Conservation (phyloP, 257 asterid genomes). For the Agastache rugosa region DNA sequence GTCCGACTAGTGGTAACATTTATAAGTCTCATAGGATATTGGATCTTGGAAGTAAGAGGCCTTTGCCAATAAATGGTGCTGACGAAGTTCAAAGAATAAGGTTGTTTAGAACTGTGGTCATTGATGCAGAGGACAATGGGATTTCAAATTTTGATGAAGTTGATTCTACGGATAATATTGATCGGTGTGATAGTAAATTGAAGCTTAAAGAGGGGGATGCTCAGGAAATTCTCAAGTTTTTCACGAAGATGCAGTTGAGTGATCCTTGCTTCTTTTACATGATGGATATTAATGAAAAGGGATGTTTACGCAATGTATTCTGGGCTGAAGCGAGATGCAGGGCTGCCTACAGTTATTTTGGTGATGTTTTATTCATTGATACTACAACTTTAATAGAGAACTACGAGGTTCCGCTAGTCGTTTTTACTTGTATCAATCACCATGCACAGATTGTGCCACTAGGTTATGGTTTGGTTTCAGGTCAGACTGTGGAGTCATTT, state of each 20-base stretch:
- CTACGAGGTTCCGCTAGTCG: constrained; percentile 59
- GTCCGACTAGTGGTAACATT: constrained; percentile 44
- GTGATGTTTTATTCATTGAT: constrained; percentile 52
- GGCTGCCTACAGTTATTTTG: constrained; percentile 58
- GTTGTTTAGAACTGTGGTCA: constrained; percentile 58
- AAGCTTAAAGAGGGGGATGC: constrained; percentile 59
- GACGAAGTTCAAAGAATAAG: constrained; percentile 48
- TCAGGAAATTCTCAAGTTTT: constrained; percentile 50
- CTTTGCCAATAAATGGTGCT: constrained; percentile 46
- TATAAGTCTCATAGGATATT: constrained; percentile 54
- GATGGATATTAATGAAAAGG: constrained; percentile 64
- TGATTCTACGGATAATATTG: constrained; percentile 33
- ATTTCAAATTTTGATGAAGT: constrained; percentile 38
- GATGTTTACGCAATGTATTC: constrained; percentile 57
- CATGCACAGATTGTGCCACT: constrained; percentile 56
- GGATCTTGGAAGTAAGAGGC: constrained; percentile 57
- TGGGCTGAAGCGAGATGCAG: constrained; percentile 62
- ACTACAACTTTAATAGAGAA: constrained; percentile 47
- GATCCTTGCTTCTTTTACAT: constrained; percentile 60
- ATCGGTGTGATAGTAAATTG: constrained; percentile 43
- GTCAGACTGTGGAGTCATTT: constrained; percentile 52
- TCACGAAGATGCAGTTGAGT: constrained; percentile 56
- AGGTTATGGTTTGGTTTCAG: constrained; percentile 65
- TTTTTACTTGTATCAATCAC: constrained; percentile 62
- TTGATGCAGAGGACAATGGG: constrained; percentile 50